Percentiles rank a stretch among this genome's conserved stretches.
Conservation (phyloP, 768 basidiomycete species). For the Crassisporium funariophilum region DNA sequence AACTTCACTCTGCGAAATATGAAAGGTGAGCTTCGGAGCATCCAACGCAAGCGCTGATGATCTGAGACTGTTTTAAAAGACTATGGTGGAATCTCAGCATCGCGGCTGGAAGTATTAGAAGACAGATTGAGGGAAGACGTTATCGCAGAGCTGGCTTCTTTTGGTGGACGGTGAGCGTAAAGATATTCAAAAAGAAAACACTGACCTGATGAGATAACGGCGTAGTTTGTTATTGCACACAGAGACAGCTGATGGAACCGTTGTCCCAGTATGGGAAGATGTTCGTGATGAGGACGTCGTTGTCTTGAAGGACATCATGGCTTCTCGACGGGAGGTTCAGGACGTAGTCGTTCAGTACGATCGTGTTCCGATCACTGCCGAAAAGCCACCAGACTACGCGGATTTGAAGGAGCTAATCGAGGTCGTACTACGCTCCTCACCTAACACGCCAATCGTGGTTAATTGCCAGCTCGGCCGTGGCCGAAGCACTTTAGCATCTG, state of each 20-base stretch:
- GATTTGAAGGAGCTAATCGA: slow-evolving; percentile 80
- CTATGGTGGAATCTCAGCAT: slow-evolving; percentile 93
- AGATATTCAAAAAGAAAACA: background rate
- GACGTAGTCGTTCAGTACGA: slow-evolving; percentile 74
- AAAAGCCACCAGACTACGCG: slow-evolving; percentile 74
- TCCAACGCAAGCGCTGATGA: no score
- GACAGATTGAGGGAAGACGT: slow-evolving; percentile 90
- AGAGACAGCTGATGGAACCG: slow-evolving; percentile 83
- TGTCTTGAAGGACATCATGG: slow-evolving; percentile 90
- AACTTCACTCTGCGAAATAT: slow-evolving; percentile 89
- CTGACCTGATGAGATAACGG: background rate
- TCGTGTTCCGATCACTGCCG: slow-evolving; percentile 92
- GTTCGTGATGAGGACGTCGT: slow-evolving; percentile 70
- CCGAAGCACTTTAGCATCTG: slow-evolving; percentile 88
- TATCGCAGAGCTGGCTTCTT: slow-evolving; percentile 74
- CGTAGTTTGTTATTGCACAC: slow-evolving; percentile 83
- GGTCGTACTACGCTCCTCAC: slow-evolving; percentile 69
- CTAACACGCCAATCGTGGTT: slow-evolving; percentile 81
- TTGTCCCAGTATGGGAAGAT: slow-evolving; percentile 95
- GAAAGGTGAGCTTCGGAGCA: slow-evolving; percentile 77
- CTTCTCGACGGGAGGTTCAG: slow-evolving; percentile 42
- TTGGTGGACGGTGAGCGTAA: slow-evolving; percentile 72
- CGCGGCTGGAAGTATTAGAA: slow-evolving; percentile 87
- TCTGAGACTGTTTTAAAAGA: no score
- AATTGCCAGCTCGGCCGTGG: slow-evolving; percentile 96